A percentile compares a stretch with the other conserved stretches of the same genome.
phyloP scores from a whole-genome alignment of 805 yeast species.

The Metschnikowia peoriensis region DNA sequence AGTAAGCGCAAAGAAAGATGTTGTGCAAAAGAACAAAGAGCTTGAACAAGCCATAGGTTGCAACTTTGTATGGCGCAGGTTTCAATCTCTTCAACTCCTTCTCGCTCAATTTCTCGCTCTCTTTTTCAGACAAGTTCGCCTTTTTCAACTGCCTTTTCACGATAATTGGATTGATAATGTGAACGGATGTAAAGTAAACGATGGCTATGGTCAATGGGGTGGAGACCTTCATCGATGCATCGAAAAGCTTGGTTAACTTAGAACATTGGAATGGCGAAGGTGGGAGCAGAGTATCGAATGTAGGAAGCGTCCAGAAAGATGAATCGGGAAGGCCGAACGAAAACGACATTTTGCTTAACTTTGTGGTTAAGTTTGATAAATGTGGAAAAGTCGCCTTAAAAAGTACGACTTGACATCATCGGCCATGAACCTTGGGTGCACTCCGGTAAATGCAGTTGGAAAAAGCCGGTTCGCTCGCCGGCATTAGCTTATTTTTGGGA shows the following conservation, averaged over 20 bases:
- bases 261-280: conserved; percentile 33
- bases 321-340: conserved; percentile 35
- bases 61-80: conserved; percentile 52
- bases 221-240: conserved; percentile 44
- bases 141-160: conserved; percentile 44
- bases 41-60: conserved; percentile 48
- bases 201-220: conserved; percentile 59
- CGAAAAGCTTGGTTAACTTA: conserved; percentile 35
- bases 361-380: neutral
- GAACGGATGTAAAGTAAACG: conserved; percentile 58
- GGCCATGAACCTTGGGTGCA: conserved; percentile 6
- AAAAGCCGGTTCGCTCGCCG: neutral
- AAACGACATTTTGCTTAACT: conserved; percentile 13
- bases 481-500: neutral
- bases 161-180: conserved; percentile 48
- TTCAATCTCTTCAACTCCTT: conserved; percentile 38
- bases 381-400: conserved; percentile 1
- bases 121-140: conserved; percentile 21
- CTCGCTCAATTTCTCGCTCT: conserved; percentile 19
- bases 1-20: conserved; percentile 58
- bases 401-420: conserved; percentile 6
- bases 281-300: conserved; percentile 29
- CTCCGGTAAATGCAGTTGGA: conserved; percentile 6
- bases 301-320: conserved; percentile 32
- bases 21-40: conserved; percentile 59